Evolutionary conservation across 148 eudicot genomes (phyloP).

Genomic region (Amaranthus palmeri): DNA sequence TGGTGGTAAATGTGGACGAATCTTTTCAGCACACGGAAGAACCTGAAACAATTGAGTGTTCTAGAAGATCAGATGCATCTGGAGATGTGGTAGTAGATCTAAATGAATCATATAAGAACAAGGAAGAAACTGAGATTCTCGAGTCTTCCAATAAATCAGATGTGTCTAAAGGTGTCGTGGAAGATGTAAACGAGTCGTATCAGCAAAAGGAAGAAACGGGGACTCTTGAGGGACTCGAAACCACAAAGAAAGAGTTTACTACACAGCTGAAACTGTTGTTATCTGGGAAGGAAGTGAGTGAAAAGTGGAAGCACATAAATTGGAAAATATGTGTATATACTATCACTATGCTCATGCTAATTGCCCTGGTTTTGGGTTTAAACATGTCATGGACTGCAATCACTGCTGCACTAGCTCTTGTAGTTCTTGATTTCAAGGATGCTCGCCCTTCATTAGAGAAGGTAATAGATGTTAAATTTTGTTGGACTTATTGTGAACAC

Average conservation of each 20-base stretch:
- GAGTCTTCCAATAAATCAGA: slow-evolving; percentile 35
- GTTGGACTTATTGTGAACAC: no score
- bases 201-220: slow-evolving; percentile 26
- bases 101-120: no score
- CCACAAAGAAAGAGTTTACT: slow-evolving; percentile 15
- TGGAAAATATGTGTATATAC: slow-evolving; percentile 83
- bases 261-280: slow-evolving; percentile 17
- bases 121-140: no score
- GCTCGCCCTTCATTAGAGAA: slow-evolving; percentile 68
- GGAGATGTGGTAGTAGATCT: no score
- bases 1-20: no score
- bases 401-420: slow-evolving; percentile 89
- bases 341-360: slow-evolving; percentile 67
- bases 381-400: slow-evolving; percentile 94
- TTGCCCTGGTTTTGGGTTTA: slow-evolving; percentile 60
- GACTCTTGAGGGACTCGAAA: slow-evolving; percentile 18
- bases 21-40: no score
- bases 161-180: slow-evolving; percentile 36
- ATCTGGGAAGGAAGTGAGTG: slow-evolving; percentile 16
- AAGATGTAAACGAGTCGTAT: slow-evolving; percentile 4
- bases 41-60: background rate
- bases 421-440: slow-evolving; percentile 80
- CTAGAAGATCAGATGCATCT: no score
- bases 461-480: slow-evolving; percentile 26
- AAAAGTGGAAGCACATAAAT: slow-evolving; percentile 47